phyloP scores from a whole-genome alignment of 306 rosid species.

The Dalbergia cultrata region DNA sequence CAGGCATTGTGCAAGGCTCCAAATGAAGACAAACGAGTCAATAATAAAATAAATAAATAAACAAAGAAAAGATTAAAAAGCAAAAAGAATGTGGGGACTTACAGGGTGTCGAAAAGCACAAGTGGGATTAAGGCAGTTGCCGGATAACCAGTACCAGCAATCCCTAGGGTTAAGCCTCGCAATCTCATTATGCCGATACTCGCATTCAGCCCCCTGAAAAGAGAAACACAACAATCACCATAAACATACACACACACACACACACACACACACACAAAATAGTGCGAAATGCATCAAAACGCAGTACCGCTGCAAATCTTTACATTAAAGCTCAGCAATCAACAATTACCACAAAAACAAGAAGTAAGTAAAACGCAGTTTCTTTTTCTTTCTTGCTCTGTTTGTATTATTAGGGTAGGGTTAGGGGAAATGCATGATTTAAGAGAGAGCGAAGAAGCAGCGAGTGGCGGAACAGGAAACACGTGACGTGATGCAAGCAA shows the following conservation, averaged over 20 bases:
- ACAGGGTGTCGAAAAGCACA: constrained; percentile 97
- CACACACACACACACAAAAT: not conserved
- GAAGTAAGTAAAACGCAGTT: not conserved
- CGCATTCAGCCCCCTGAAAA: constrained; percentile 87
- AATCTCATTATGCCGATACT: constrained; percentile 85
- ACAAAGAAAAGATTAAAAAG: not conserved
- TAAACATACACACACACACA: not conserved
- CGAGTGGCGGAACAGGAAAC: constrained; percentile 6
- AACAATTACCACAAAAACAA: not conserved
- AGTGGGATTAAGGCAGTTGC: constrained; percentile 74
- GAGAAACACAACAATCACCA: not conserved
- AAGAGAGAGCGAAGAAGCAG: not conserved
- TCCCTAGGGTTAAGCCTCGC: constrained; percentile 92
- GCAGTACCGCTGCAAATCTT: not conserved
- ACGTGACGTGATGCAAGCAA: not conserved
- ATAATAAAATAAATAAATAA: too few relatives aligned
- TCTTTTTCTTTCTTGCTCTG: too few relatives aligned
- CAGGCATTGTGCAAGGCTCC: constrained; percentile 3
- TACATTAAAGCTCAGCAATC: constrained; percentile 10
- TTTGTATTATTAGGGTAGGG: constrained; percentile 32
- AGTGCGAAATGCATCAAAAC: constrained; percentile 23
- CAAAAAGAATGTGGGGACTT: constrained; percentile 43
- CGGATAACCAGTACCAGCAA: constrained; percentile 92
- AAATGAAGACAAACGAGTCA: not conserved
- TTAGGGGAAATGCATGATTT: constrained; percentile 16